phyloP scores from a whole-genome alignment of 805 yeast species.

The Jamesozyma jinghongensis region DNA sequence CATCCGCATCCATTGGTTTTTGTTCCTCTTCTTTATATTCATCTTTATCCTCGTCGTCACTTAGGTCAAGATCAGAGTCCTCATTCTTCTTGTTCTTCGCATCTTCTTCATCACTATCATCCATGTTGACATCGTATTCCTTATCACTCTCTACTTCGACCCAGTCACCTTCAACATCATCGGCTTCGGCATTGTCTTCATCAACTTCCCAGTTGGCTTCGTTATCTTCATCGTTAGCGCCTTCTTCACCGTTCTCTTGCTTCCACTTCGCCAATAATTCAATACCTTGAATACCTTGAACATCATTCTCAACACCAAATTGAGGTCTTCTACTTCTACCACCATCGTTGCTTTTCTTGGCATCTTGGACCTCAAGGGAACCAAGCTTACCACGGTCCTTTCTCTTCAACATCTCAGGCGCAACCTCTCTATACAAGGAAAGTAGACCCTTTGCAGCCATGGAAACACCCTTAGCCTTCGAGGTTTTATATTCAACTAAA shows the following conservation, averaged over 20 bases:
- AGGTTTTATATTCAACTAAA: slow-evolving; percentile 79
- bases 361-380: slow-evolving; percentile 64
- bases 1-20: slow-evolving; percentile 29
- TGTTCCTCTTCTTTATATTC: slow-evolving; percentile 19
- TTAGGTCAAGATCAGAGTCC: slow-evolving; percentile 42
- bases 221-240: slow-evolving; percentile 45
- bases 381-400: slow-evolving; percentile 94
- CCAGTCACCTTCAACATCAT: slow-evolving; percentile 82
- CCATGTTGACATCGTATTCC: slow-evolving; percentile 50
- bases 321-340: slow-evolving; percentile 33
- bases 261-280: slow-evolving; percentile 84
- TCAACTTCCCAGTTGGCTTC: slow-evolving; percentile 52
- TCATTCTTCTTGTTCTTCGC: slow-evolving; percentile 32
- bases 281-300: slow-evolving; percentile 80
- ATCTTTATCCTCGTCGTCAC: slow-evolving; percentile 30
- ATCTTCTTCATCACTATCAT: slow-evolving; percentile 40
- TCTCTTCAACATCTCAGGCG: slow-evolving; percentile 86
- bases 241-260: slow-evolving; percentile 40
- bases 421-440: slow-evolving; percentile 82
- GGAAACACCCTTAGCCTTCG: slow-evolving; percentile 87
- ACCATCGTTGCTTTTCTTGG: slow-evolving; percentile 39
- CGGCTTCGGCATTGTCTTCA: slow-evolving; percentile 34
- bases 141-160: slow-evolving; percentile 74
- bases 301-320: slow-evolving; percentile 66
- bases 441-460: slow-evolving; percentile 90